A percentile compares a stretch with the other conserved stretches of the same genome.
These are phyloP conservation scores for Schwanniomyces polymorphus DNA, from an alignment of 805 yeast genomes.

Conservation along the genomic window DNA sequence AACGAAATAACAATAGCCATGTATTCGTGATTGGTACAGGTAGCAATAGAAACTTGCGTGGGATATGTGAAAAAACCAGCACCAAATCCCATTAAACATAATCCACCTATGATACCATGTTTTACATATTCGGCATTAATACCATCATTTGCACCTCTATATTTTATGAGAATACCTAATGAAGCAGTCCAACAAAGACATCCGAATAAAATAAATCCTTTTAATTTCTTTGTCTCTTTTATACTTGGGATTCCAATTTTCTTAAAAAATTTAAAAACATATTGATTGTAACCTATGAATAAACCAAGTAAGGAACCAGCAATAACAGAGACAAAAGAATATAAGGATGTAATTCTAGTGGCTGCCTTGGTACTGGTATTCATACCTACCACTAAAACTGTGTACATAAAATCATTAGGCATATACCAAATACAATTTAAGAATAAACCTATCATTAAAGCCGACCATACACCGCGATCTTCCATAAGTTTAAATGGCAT, in stretches of 20 bases:
- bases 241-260: not conserved
- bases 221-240: constrained; percentile 41
- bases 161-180: constrained; percentile 59
- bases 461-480: constrained; percentile 75
- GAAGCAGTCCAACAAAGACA: constrained; percentile 56
- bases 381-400: constrained; percentile 65
- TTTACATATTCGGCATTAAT: constrained; percentile 24
- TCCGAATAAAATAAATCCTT: constrained; percentile 62
- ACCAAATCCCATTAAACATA: constrained; percentile 67
- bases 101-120: constrained; percentile 63
- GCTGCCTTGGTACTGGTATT: constrained; percentile 61
- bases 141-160: constrained; percentile 49
- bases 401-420: constrained; percentile 69
- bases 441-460: constrained; percentile 58
- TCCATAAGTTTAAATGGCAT: constrained; percentile 57
- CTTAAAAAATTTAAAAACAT: constrained; percentile 25
- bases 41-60: constrained; percentile 59
- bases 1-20: constrained; percentile 63
- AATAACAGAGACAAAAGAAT: constrained; percentile 65
- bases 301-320: constrained; percentile 61
- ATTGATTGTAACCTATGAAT: constrained; percentile 34
- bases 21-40: constrained; percentile 59
- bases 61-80: constrained; percentile 73
- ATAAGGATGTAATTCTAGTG: constrained; percentile 60
- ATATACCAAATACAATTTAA: constrained; percentile 64